Percentiles rank a stretch among this genome's conserved stretches.
Conservation (phyloP, 306 rosid genomes). For the Arachis stenosperma region DNA sequence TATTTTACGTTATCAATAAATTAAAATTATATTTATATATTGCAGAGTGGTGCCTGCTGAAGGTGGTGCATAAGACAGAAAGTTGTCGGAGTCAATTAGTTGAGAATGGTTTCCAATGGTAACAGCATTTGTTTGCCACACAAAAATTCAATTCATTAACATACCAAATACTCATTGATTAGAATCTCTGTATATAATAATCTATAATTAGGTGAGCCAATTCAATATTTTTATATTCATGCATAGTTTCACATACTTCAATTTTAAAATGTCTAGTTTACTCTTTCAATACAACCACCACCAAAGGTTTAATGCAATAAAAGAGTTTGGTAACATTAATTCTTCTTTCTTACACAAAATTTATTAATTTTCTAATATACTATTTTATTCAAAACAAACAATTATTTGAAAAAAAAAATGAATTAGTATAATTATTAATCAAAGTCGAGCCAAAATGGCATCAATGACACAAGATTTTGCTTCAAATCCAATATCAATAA, state of each 20-base stretch:
- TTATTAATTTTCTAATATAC: too few relatives aligned
- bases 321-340: not conserved
- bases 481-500: too few relatives aligned
- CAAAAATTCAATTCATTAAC: not conserved
- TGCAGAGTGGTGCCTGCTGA: slow-evolving; percentile 10
- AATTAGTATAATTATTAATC: too few relatives aligned
- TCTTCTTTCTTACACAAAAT: too few relatives aligned
- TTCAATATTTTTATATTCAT: not conserved
- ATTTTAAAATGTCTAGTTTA: too few relatives aligned
- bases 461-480: too few relatives aligned
- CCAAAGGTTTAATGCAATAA: not conserved
- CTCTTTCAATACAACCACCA: not conserved
- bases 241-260: not conserved
- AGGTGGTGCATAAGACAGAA: slow-evolving; percentile 10
- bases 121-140: slow-evolving; percentile 16
- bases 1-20: too few relatives aligned
- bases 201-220: not conserved
- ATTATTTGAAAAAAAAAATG: too few relatives aligned
- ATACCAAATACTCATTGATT: not conserved
- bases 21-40: too few relatives aligned
- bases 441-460: too few relatives aligned
- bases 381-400: too few relatives aligned
- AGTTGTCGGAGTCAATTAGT: slow-evolving; percentile 20
- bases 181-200: not conserved
- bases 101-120: slow-evolving; percentile 16